Evolutionary conservation across 306 rosid genomes (phyloP).

Genomic region (Inga oerstediana): DNA sequence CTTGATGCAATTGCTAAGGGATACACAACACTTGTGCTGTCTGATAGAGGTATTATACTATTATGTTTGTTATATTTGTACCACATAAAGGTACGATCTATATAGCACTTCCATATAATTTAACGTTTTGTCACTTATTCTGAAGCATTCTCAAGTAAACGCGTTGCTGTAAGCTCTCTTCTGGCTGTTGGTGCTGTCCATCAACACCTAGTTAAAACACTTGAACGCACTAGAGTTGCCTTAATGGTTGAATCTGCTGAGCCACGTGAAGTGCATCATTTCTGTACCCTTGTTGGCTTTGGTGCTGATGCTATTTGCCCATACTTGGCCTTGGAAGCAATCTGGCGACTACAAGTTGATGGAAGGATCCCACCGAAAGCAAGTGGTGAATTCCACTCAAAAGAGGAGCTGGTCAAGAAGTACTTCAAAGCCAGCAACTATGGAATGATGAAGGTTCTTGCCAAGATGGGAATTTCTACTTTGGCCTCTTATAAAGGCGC

Average conservation of each 20-base stretch:
- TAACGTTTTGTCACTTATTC: constrained; percentile 24
- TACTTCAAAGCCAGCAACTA: constrained; percentile 90
- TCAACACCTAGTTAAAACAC: constrained; percentile 86
- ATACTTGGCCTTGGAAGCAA: constrained; percentile 85
- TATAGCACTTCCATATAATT: constrained; percentile 19
- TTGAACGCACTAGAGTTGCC: constrained; percentile 93
- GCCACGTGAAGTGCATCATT: constrained; percentile 99
- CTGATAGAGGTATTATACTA: constrained; percentile 86
- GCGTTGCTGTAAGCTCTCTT: constrained; percentile 93
- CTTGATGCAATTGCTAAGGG: constrained; percentile 83
- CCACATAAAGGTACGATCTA: constrained; percentile 18
- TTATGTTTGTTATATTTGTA: constrained; percentile 20
- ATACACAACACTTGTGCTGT: constrained; percentile 81
- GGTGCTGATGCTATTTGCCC: constrained; percentile 98
- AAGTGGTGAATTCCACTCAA: constrained; percentile 69
- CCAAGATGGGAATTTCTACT: constrained; percentile 99
- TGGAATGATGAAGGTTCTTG: constrained; percentile 99
- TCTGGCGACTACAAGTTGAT: constrained; percentile 94
- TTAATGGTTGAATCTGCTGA: constrained; percentile 95
- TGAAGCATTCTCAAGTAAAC: constrained; percentile 80
- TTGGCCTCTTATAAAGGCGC: constrained; percentile 99
- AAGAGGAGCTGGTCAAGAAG: constrained; percentile 78
- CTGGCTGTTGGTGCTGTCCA: constrained; percentile 97
- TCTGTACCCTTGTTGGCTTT: constrained; percentile 93
- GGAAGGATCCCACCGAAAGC: constrained; percentile 90